These are phyloP conservation scores for Zygosaccharomyces kombuchaensis DNA, from an alignment of 805 yeast genomes.

Conservation along the genomic window DNA sequence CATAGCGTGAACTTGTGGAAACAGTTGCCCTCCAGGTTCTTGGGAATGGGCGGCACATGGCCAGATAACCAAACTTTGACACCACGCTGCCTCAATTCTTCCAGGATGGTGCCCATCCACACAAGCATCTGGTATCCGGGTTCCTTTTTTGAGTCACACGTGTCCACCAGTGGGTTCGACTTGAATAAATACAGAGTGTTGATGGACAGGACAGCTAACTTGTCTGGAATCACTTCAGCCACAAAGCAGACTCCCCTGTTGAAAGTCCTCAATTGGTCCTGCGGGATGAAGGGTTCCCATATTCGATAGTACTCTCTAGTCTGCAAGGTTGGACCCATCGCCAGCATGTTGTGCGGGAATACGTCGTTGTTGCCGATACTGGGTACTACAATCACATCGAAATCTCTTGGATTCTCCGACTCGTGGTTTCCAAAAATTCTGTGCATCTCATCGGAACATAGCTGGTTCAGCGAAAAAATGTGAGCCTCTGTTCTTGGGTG, in stretches of 20 bases:
- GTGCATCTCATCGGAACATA: conserved; percentile 50
- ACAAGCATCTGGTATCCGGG: conserved; percentile 75
- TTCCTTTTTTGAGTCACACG: conserved; percentile 64
- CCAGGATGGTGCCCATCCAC: conserved; percentile 73
- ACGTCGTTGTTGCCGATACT: conserved; percentile 84
- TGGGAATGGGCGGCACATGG: conserved; percentile 82
- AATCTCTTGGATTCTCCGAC: conserved; percentile 42
- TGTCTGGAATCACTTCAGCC: conserved; percentile 72
- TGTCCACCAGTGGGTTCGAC: conserved; percentile 77
- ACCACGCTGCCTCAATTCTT: conserved; percentile 64
- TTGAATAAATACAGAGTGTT: conserved; percentile 73
- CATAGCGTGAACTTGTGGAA: conserved; percentile 72
- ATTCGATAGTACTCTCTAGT: conserved; percentile 70
- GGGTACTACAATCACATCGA: conserved; percentile 55
- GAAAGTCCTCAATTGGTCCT: conserved; percentile 70
- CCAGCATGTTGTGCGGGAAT: conserved; percentile 79
- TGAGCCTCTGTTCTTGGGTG: conserved; percentile 69
- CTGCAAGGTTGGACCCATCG: conserved; percentile 85
- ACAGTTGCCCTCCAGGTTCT: conserved; percentile 71
- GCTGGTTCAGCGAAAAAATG: conserved; percentile 64
- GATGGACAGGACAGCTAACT: conserved; percentile 72
- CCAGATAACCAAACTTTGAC: conserved; percentile 87
- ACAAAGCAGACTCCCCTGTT: conserved; percentile 71
- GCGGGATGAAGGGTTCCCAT: conserved; percentile 73
- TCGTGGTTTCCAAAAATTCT: conserved; percentile 48